Conservation (phyloP, 129 eudicot species). For the Mikania micrantha region DNA sequence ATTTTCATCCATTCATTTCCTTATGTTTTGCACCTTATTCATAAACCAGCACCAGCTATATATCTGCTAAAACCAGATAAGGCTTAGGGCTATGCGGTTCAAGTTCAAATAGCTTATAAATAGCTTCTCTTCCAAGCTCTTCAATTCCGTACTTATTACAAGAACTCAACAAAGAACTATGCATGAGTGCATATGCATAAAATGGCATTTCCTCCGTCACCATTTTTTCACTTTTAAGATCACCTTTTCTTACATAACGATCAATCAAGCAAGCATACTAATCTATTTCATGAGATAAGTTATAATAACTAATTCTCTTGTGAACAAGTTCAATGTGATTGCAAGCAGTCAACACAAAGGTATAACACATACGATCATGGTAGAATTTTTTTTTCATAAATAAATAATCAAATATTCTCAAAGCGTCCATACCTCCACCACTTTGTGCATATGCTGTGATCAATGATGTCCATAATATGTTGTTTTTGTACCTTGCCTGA, state of each 20-base stretch:
- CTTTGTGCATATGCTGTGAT: constrained; percentile 37
- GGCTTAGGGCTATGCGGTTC: constrained; percentile 41
- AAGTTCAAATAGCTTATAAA: constrained; percentile 28
- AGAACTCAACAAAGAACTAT: constrained; percentile 42
- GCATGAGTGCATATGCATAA: constrained; percentile 31
- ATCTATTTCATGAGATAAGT: constrained; percentile 32
- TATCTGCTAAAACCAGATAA: constrained; percentile 29
- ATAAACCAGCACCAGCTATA: constrained; percentile 44
- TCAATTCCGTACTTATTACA: constrained; percentile 44
- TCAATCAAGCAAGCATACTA: constrained; percentile 50
- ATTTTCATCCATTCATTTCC: constrained; percentile 31
- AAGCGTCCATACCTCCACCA: constrained; percentile 40
- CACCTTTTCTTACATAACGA: constrained; percentile 40
- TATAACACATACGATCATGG: constrained; percentile 46
- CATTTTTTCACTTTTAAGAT: constrained; percentile 29
- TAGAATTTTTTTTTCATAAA: constrained; percentile 16
- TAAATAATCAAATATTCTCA: constrained; percentile 30
- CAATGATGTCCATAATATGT: constrained; percentile 40
- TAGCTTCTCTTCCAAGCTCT: constrained; percentile 38
- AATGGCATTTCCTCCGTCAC: constrained; percentile 45
- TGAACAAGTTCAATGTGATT: constrained; percentile 39
- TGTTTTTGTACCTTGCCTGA: constrained; percentile 24
- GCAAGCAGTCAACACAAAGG: constrained; percentile 41
- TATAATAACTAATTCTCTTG: constrained; percentile 23
- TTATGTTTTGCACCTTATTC: constrained; percentile 29